Evolutionary conservation across 2,329 filamentous ascomycete species (phyloP), one percentile per base, ranked within the genome.

Genomic region (Didymella lethalis): DNA sequence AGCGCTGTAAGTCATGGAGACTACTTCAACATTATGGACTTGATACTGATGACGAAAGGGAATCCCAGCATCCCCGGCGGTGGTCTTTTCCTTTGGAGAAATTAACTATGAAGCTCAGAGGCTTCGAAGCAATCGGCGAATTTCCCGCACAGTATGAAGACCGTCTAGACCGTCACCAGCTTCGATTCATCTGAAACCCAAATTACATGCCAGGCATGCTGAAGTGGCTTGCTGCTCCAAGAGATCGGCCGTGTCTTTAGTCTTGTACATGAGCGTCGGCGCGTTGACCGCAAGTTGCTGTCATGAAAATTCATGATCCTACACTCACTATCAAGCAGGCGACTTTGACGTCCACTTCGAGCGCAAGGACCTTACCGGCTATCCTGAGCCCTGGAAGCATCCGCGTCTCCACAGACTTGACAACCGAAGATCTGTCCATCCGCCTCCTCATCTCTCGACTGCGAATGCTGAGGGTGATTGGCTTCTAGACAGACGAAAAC

Each of bases 191-290:
- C n/a, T 31, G 10, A 18, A 25, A n/a, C 23, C 23, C 23, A 3
- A 23, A 23, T 23, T 23, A 23, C 23, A 20, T 23, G 10, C 23
- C 16, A 14, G 6, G 25, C 2, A 20, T 40, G 31, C 32, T 46
- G 4, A 6, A 28, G 7, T 56, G 41, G 7, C 29, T 43, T 26
- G 26, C 48, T 4, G 56, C 59, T 7, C 59, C 59, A 59, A 23
- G 59, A 62, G 40, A 47, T 62, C 7, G 52, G 59, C 1, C 59
- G 59, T 47, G 29, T 59, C 23, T 25, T 62, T 4, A 52, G 48
- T 10, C n/a, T 59, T 16, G n/a, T 11, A 3, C 59, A 59, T 18
- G 48, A 62, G 48, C 60, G 57, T 8, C 52, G 57, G 25, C 48
- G 52, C 16, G 16, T 16, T 47, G 48, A 54, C 43, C 44, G 60